Base-by-base conservation (phyloP, 305 asterid species). In the Euphrasia arctica region DNA sequence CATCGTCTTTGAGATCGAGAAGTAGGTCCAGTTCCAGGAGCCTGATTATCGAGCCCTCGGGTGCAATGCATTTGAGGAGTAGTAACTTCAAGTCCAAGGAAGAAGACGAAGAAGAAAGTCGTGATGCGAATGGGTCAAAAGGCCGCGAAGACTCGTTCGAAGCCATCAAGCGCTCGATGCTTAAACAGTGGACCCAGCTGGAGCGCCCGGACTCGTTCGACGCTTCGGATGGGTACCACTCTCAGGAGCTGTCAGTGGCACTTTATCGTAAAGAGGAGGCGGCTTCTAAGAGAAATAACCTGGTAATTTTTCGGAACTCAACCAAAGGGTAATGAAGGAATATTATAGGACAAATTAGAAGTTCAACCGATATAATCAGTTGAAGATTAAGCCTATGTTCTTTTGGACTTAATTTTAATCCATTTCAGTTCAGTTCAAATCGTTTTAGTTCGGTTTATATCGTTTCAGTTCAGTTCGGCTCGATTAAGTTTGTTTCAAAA, bases 1-100 rank as follows among this genome's bases (percentile, higher is more conserved):
- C 93, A 11, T 39, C 45, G 9, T 85, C 95, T 10, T 65, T 82
- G 45, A 83, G 95, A 74, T 86, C 96, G 47, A 70, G 85, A 39
- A 94, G 92, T 73, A 78, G 89, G 82, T 86, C 96, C 48, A 86
- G 95, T 72, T 85, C 97, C 8, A 86, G 95, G 83, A 93, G 97
- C 67, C 86, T 90, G 15, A 72, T 82, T 22, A 74, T 85, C 41
- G 97, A 88, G 74, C 76, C 96, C 72, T 83, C 94, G 2, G 83
- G 75, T 42, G 67, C 79, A 15, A 42, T 80, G 77, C 92, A 85
- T 57, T 62, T 42, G 49, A 85, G 75, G 80, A 83, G 70, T 65
- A 82, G 68, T 62, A 82, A 75, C 75, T 61, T 77, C 78, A 89
- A 86, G 57, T 70, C 81, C 0, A 75, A 63, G 65, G 79, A 77